A percentile compares a stretch with the other conserved stretches of the same genome.
phyloP scores from a whole-genome alignment of 495 filamentous ascomycete genomes.

The Tuber calosporum region DNA sequence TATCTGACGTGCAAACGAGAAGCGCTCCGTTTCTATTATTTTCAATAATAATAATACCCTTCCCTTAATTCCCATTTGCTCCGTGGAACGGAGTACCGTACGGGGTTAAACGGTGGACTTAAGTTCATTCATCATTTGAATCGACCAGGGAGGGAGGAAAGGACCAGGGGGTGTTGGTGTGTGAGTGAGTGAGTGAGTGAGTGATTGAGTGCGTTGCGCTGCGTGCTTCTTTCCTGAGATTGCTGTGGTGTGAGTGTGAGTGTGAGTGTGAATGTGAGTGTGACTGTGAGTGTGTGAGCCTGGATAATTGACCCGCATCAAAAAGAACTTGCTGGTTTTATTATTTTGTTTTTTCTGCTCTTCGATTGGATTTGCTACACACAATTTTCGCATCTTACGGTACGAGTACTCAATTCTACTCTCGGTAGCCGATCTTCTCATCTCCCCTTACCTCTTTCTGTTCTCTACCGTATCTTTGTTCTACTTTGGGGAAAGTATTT shows the following conservation, averaged over 20 bases:
- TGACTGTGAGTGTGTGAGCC: neutral
- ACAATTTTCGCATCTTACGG: neutral
- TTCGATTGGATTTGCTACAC: neutral
- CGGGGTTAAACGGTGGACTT: neutral
- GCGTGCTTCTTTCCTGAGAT: neutral
- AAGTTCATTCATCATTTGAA: neutral
- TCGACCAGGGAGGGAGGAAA: neutral
- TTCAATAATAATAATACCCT: neutral
- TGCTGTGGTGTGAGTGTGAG: neutral
- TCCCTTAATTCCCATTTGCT: neutral
- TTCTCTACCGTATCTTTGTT: neutral
- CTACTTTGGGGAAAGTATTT: neutral
- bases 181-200: neutral
- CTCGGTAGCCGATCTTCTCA: neutral
- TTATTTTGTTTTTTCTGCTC: neutral
- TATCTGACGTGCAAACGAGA: neutral
- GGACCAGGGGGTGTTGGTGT: neutral
- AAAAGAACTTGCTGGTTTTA: neutral
- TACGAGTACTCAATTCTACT: neutral
- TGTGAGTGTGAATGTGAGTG: neutral
- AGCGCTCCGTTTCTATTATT: neutral
- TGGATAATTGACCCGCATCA: constrained; percentile 4
- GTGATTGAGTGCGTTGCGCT: neutral
- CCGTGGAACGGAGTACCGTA: neutral
- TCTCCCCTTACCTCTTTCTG: neutral